Conservation (phyloP, 495 filamentous ascomycete species). For the Aspergillus panamensis region DNA sequence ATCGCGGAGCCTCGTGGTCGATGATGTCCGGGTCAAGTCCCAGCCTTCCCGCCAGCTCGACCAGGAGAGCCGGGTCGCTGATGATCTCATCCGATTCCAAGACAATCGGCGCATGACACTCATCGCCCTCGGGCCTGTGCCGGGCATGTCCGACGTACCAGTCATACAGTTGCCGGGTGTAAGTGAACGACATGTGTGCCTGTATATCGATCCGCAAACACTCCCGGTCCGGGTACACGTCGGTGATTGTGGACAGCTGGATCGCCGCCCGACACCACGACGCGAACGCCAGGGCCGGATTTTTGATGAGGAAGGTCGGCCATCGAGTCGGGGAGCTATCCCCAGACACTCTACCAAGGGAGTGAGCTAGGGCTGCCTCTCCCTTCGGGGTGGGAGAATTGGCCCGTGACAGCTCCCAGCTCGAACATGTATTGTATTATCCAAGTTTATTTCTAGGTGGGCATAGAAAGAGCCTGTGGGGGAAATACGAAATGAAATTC, state of each 20-base stretch:
- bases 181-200: background rate
- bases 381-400: too few relatives aligned
- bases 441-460: too few relatives aligned
- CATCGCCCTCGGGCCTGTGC: background rate
- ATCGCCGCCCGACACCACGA: background rate
- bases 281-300: background rate
- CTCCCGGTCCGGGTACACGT: background rate
- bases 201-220: background rate
- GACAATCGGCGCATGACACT: background rate
- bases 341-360: too few relatives aligned
- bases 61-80: background rate
- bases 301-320: background rate
- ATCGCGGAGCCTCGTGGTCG: background rate
- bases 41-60: background rate
- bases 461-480: too few relatives aligned
- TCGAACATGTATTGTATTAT: too few relatives aligned
- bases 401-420: too few relatives aligned
- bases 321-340: too few relatives aligned
- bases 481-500: too few relatives aligned
- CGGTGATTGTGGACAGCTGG: background rate
- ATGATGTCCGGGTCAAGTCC: background rate
- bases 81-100: background rate
- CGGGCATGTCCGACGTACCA: background rate
- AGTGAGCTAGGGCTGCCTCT: too few relatives aligned
- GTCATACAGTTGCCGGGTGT: background rate